Evolutionary conservation across 2,329 filamentous ascomycete species (phyloP), one percentile per base, ranked within the genome.

Genomic region (Hypoxylon sp.): DNA sequence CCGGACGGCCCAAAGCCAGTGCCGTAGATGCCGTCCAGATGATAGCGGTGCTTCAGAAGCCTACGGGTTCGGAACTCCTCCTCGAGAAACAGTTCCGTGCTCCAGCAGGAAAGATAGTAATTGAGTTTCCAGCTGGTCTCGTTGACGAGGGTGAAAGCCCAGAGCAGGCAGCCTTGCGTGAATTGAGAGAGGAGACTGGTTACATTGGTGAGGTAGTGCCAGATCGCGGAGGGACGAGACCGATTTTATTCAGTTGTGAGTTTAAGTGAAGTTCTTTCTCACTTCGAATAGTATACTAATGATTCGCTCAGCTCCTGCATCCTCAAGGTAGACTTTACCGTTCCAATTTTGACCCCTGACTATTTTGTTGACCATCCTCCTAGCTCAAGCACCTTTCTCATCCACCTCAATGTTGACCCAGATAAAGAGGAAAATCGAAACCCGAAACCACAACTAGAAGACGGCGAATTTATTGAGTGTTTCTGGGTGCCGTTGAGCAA

Each of bases 381-480:
- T 56, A 77, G 76, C 67, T 77, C 76, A 14, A 75, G 68, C 35
- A 75, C 73, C 0, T 77, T 73, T 55, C 70, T 78, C 63, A 75
- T 86, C 19, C 82, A 85, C 58, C 76, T 85, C 35, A 83, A 80
- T 5, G 78, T 86, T 62, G 83, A 86, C 67, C 75, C 83, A 44
- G 78, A 78, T 4, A 77, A 76, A 14, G 78, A 80, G 3, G 81
- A 82, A 59, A 86, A 86, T 67, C 78, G 80, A 68, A 80, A 81
- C 53, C 83, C 83, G 0, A 77, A 82, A 64, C 81, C 84, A 0
- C 75, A 83, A 58, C 78, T 86, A 4, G 84, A 86, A 67, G 83
- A 84, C 10, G 83, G 84, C 57, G 84, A 86, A 69, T 85, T 86
- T 73, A 86, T 86, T 61, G 84, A 86, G 72, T 83, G 81, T 35